Evolutionary conservation across 1,284 basidiomycete species (phyloP).

Genomic region (Sphaerobolus stellatus): DNA sequence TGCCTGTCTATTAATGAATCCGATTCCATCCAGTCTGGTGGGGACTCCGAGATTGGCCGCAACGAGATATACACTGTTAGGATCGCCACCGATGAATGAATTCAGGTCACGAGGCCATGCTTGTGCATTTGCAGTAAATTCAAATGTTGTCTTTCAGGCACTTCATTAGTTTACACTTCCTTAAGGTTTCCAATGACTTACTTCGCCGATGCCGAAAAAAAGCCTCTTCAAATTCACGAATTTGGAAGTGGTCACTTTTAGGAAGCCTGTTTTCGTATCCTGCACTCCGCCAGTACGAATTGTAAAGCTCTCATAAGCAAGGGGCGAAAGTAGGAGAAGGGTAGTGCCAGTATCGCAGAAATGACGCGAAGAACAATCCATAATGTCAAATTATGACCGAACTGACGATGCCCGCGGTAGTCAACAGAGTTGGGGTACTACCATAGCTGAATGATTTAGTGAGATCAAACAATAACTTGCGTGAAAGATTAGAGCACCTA

Average conservation of each 20-base stretch:
- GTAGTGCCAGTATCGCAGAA: conserved; percentile 19
- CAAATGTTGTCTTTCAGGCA: background rate
- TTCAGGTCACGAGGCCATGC: conserved; percentile 22
- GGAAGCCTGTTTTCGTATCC: conserved; percentile 17
- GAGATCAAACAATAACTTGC: conserved; percentile 17
- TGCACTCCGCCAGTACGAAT: conserved; percentile 16
- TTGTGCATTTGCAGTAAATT: conserved; percentile 12
- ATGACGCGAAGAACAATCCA: background rate
- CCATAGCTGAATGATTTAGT: too few relatives aligned
- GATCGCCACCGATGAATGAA: conserved; percentile 18
- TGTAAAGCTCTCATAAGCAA: conserved; percentile 16
- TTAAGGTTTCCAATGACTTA: too few relatives aligned
- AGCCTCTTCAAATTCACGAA: conserved; percentile 18
- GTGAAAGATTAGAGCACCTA: conserved; percentile 37
- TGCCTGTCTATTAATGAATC: conserved; percentile 45
- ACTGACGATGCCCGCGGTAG: conserved; percentile 18
- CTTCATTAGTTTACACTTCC: too few relatives aligned
- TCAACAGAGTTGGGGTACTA: conserved; percentile 14
- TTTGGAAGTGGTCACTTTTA: conserved; percentile 16
- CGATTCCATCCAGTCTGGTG: conserved; percentile 32
- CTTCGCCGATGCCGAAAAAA: conserved; percentile 19
- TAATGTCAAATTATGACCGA: conserved; percentile 4
- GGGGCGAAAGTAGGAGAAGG: conserved; percentile 16
- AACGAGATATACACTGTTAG: conserved; percentile 19
- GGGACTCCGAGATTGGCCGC: conserved; percentile 27